These are phyloP conservation scores for Candida sojae DNA, from an alignment of 1,139 yeast genomes.

Conservation along the genomic window DNA sequence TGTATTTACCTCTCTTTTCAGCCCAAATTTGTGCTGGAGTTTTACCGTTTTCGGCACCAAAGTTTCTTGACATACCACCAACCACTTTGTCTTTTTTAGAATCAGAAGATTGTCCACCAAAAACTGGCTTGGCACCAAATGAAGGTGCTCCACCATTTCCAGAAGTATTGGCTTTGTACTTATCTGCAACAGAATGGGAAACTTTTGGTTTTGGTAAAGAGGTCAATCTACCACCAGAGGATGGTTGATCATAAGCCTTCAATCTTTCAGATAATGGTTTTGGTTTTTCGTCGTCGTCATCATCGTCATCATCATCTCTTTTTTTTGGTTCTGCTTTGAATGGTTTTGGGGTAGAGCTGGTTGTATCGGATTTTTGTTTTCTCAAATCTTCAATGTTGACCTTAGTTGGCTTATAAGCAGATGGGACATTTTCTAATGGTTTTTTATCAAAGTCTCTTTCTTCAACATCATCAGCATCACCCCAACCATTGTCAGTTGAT, in stretches of 20 bases:
- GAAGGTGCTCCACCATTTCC: conserved; percentile 30
- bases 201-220: conserved; percentile 69
- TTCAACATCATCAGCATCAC: conserved; percentile 59
- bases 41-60: conserved; percentile 75
- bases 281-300: conserved; percentile 31
- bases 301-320: conserved; percentile 29
- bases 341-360: conserved; percentile 42
- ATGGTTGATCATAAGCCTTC: conserved; percentile 27
- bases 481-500: conserved; percentile 66
- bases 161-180: conserved; percentile 43
- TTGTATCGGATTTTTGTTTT: conserved; percentile 49
- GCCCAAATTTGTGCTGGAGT: conserved; percentile 98
- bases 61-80: conserved; percentile 69
- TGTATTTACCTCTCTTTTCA: conserved; percentile 73
- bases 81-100: conserved; percentile 46
- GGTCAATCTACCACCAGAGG: conserved; percentile 47
- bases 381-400: conserved; percentile 46
- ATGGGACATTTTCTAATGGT: conserved; percentile 61
- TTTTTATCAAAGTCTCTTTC: conserved; percentile 67
- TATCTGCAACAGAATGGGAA: conserved; percentile 50
- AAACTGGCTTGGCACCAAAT: conserved; percentile 57
- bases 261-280: conserved; percentile 47
- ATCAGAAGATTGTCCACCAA: conserved; percentile 30
- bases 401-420: conserved; percentile 71
- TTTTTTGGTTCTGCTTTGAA: conserved; percentile 16